A percentile compares a stretch with the other conserved stretches of the same genome.
These are phyloP conservation scores for Cercospora beticola DNA, from an alignment of 2,329 filamentous ascomycete species.

Conservation along the genomic window DNA sequence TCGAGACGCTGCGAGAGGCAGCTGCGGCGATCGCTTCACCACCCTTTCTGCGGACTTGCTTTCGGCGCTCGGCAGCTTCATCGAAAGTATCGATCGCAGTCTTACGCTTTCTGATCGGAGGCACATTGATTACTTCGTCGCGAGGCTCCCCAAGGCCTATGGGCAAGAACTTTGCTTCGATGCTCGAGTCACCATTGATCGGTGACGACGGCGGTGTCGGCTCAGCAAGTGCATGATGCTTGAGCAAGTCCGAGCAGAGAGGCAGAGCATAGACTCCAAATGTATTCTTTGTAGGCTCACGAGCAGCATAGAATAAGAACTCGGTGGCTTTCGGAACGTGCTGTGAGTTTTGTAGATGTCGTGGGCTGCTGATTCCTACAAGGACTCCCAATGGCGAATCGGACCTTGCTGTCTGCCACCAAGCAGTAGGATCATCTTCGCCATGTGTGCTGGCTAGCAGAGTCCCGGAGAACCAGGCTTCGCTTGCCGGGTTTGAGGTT, in stretches of 20 bases:
- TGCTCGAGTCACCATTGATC: slow-evolving; percentile 2
- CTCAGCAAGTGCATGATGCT: slow-evolving; percentile 14
- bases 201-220: slow-evolving; percentile 34
- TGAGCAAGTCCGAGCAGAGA: slow-evolving; percentile 45
- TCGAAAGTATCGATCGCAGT: slow-evolving; percentile 48
- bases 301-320: slow-evolving; percentile 48
- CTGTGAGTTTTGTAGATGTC: not conserved
- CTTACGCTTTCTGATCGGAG: slow-evolving; percentile 43
- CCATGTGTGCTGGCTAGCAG: slow-evolving; percentile 13
- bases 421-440: slow-evolving; percentile 7
- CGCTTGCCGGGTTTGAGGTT: slow-evolving; percentile 12
- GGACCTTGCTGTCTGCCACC: slow-evolving; percentile 25
- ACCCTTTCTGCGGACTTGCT: slow-evolving; percentile 44
- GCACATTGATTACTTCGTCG: slow-evolving; percentile 27
- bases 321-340: slow-evolving; percentile 30
- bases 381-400: slow-evolving; percentile 27
- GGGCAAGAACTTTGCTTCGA: slow-evolving; percentile 31
- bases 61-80: slow-evolving; percentile 46
- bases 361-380: slow-evolving; percentile 10
- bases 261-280: slow-evolving; percentile 42
- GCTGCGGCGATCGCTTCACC: slow-evolving; percentile 47
- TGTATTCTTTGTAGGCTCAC: slow-evolving; percentile 20
- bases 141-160: not conserved
- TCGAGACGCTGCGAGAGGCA: slow-evolving; percentile 33
- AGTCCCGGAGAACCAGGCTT: slow-evolving; percentile 27